Conservation (phyloP, 2,329 filamentous ascomycete genomes). For the Thielaviopsis musarum region DNA sequence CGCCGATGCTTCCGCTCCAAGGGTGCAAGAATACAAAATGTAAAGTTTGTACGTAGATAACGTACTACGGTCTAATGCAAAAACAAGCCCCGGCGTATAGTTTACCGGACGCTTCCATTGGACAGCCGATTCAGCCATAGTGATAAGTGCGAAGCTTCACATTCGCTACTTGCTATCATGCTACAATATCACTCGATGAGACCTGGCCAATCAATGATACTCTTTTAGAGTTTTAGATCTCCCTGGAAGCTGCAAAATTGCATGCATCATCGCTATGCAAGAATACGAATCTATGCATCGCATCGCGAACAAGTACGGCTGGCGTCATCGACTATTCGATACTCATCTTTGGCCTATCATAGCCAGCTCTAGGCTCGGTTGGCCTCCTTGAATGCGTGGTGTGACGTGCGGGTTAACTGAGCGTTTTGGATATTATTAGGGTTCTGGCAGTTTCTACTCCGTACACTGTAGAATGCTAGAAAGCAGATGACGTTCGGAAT, state of each 20-base stretch:
- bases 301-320: neutral
- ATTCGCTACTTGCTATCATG: neutral
- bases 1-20: neutral
- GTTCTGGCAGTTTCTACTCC: neutral
- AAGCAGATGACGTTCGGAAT: neutral
- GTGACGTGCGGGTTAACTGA: neutral
- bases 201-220: neutral
- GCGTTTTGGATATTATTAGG: neutral
- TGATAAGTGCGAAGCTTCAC: too few relatives aligned
- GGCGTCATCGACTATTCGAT: neutral
- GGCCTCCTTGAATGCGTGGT: neutral
- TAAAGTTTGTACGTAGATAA: too few relatives aligned
- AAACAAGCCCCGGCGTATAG: neutral
- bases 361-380: neutral
- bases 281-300: neutral
- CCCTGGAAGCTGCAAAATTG: neutral
- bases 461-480: neutral
- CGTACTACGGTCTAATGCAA: neutral
- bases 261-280: neutral
- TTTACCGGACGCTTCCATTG: neutral
- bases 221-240: neutral
- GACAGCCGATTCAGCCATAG: too few relatives aligned
- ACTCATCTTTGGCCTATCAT: neutral
- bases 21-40: neutral
- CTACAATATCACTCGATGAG: neutral